Evolutionary conservation across 2,329 filamentous ascomycete species (phyloP).

Genomic region (Nectriaceae sp.): DNA sequence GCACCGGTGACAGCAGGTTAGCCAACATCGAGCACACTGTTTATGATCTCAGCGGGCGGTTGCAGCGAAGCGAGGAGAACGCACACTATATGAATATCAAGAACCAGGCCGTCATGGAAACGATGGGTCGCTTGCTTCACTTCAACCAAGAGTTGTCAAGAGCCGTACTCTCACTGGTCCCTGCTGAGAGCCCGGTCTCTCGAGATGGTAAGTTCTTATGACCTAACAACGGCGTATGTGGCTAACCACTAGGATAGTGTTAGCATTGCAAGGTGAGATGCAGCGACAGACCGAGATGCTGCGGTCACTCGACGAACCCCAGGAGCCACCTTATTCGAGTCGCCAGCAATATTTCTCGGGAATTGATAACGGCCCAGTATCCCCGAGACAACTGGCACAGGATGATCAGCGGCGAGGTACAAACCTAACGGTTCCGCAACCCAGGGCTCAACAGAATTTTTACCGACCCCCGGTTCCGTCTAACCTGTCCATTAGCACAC

Average conservation of each 20-base stretch:
- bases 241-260: conserved; percentile 42
- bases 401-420: conserved; percentile 79
- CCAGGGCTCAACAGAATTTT: conserved; percentile 61
- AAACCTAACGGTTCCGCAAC: conserved; percentile 64
- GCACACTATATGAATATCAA: conserved; percentile 77
- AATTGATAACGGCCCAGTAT: conserved; percentile 77
- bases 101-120: conserved; percentile 81
- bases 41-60: conserved; percentile 75
- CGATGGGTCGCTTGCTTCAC: conserved; percentile 68
- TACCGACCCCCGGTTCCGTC: conserved; percentile 79
- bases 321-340: conserved; percentile 68
- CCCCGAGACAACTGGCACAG: conserved; percentile 82
- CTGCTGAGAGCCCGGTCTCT: conserved; percentile 75
- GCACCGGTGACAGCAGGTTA: conserved; percentile 69
- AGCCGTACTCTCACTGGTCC: conserved; percentile 71
- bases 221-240: conserved; percentile 47
- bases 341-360: conserved; percentile 67
- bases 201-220: conserved; percentile 69
- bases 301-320: conserved; percentile 61
- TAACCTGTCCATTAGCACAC: conserved; percentile 75
- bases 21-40: conserved; percentile 77
- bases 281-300: conserved; percentile 62
- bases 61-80: conserved; percentile 82
- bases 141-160: conserved; percentile 85
- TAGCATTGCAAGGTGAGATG: conserved; percentile 59